Conservation (phyloP, 1,284 basidiomycete genomes). For the Malassezia equina region DNA sequence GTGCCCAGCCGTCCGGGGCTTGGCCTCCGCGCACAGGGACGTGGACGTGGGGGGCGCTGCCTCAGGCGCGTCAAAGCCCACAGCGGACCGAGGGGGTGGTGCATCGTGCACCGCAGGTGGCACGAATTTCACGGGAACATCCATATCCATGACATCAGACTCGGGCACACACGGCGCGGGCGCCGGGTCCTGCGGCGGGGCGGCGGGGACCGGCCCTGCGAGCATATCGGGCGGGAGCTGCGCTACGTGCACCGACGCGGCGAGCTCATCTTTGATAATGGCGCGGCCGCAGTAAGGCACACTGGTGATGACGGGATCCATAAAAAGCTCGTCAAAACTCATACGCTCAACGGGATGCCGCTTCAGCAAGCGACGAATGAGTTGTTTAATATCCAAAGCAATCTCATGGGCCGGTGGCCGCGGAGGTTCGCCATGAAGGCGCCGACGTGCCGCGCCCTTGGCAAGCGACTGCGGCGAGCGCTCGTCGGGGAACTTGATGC, state of each 20-base stretch:
- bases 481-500: slow-evolving; percentile 69
- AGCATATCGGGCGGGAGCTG: slow-evolving; percentile 2
- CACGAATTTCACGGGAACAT: background rate
- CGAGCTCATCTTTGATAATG: slow-evolving; percentile 22
- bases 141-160: background rate
- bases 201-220: background rate
- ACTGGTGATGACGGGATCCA: slow-evolving; percentile 7
- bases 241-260: background rate
- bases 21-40: background rate
- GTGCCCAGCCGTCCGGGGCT: background rate
- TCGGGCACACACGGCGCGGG: background rate
- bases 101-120: background rate
- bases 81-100: background rate
- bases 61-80: background rate
- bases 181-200: background rate
- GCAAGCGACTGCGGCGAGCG: slow-evolving; percentile 33
- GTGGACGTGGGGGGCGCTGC: background rate
- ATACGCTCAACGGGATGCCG: slow-evolving; percentile 74
- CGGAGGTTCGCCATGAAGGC: slow-evolving; percentile 31
- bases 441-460: slow-evolving; percentile 30
- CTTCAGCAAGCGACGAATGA: slow-evolving; percentile 73
- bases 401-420: slow-evolving; percentile 52
- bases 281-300: slow-evolving; percentile 18
- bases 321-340: slow-evolving; percentile 85
- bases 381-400: slow-evolving; percentile 71